Conservation (phyloP, 345 rosid genomes). For the Lumnitzera racemosa region DNA sequence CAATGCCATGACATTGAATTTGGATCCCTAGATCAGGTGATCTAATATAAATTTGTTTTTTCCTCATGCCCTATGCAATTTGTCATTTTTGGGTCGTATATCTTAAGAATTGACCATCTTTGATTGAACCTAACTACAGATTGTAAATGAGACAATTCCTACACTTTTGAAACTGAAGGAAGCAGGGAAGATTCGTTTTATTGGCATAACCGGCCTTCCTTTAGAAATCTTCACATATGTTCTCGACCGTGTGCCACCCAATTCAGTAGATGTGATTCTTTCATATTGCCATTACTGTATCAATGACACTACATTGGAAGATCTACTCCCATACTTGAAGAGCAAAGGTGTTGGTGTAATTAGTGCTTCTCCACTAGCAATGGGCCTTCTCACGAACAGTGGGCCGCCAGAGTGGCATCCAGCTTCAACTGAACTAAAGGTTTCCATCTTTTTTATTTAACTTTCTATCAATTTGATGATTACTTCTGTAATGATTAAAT, state of each 20-base stretch:
- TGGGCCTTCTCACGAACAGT: constrained; percentile 81
- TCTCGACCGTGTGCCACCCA: constrained; percentile 78
- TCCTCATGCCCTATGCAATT: neutral
- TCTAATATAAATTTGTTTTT: neutral
- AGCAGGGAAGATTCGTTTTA: constrained; percentile 70
- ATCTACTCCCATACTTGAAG: constrained; percentile 77
- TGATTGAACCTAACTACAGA: constrained; percentile 27
- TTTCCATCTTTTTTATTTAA: constrained; percentile 10
- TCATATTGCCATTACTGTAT: constrained; percentile 80
- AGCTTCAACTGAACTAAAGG: constrained; percentile 80
- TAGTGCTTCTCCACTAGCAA: constrained; percentile 81
- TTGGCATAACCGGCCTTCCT: constrained; percentile 94
- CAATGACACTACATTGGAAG: constrained; percentile 64
- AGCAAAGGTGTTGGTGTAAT: constrained; percentile 79
- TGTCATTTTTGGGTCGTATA: neutral
- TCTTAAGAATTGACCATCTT: neutral
- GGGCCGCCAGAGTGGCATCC: constrained; percentile 99
- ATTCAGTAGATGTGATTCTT: constrained; percentile 65
- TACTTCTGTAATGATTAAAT: no score
- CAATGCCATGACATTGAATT: constrained; percentile 91
- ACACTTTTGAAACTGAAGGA: constrained; percentile 78
- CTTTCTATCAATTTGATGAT: neutral
- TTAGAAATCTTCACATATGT: constrained; percentile 53
- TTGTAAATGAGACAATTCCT: constrained; percentile 90
- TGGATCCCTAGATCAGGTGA: constrained; percentile 86